phyloP scores from a whole-genome alignment of 805 yeast species.

The Candida michaelii region DNA sequence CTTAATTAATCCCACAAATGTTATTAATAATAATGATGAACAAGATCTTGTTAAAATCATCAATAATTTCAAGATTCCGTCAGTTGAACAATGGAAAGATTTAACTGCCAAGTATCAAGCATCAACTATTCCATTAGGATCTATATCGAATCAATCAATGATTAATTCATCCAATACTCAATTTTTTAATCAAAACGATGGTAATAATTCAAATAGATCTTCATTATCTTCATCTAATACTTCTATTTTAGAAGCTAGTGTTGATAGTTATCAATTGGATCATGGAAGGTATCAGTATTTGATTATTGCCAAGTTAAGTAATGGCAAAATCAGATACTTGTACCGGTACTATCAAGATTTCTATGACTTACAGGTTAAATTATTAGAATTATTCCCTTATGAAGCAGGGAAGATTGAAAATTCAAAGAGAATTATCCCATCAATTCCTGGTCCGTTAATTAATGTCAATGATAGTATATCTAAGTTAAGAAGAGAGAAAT shows the following conservation, averaged over 20 bases:
- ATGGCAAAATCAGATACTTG: slow-evolving; percentile 67
- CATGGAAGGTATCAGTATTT: slow-evolving; percentile 90
- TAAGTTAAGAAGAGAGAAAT: slow-evolving; percentile 53
- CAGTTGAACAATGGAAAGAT: slow-evolving; percentile 94
- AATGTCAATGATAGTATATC: slow-evolving; percentile 77
- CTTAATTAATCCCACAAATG: slow-evolving; percentile 42
- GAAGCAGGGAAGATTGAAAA: slow-evolving; percentile 89
- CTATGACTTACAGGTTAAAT: slow-evolving; percentile 84
- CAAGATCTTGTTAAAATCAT: slow-evolving; percentile 54
- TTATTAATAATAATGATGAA: slow-evolving; percentile 35
- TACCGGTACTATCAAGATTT: slow-evolving; percentile 95
- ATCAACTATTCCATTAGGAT: slow-evolving; percentile 72
- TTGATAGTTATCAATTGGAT: slow-evolving; percentile 76
- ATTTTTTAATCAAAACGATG: slow-evolving; percentile 29
- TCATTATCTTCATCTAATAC: slow-evolving; percentile 30
- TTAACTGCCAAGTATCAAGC: slow-evolving; percentile 92
- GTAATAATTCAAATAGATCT: slow-evolving; percentile 20
- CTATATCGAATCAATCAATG: slow-evolving; percentile 32
- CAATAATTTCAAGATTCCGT: slow-evolving; percentile 70
- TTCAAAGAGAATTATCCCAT: slow-evolving; percentile 79
- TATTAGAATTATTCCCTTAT: slow-evolving; percentile 80
- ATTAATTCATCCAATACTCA: slow-evolving; percentile 37
- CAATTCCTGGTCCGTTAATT: slow-evolving; percentile 93
- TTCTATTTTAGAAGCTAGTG: slow-evolving; percentile 61
- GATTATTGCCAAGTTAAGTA: slow-evolving; percentile 62